Percentiles rank a stretch among this genome's conserved stretches.
Conservation (phyloP, 108 stramenopile genomes). For the Nitzschia palea region DNA sequence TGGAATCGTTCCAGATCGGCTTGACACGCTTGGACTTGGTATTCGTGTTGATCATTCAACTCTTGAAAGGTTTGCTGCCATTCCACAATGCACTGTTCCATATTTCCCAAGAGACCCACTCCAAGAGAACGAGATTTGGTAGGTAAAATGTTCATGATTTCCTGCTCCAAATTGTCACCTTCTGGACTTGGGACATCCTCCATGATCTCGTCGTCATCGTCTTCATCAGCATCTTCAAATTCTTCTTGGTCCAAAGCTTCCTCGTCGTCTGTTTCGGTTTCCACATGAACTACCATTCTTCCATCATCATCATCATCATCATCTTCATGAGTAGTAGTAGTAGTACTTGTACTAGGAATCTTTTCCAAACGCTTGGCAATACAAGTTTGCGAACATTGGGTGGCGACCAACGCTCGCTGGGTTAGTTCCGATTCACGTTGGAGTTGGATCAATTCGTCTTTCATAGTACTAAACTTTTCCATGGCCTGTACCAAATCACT, state of each 20-base stretch:
- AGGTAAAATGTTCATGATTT: not conserved
- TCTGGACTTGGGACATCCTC: not conserved
- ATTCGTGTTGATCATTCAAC: conserved; percentile 6
- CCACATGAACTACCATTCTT: not conserved
- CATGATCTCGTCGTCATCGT: not conserved
- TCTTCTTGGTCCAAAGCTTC: no score
- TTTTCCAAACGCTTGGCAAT: not conserved
- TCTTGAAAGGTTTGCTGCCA: conserved; percentile 7
- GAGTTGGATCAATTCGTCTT: not conserved
- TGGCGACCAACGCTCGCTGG: not conserved
- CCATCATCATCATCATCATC: not conserved
- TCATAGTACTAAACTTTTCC: not conserved
- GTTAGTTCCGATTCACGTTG: not conserved
- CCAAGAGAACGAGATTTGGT: not conserved
- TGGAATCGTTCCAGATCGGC: not conserved
- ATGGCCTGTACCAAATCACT: not conserved
- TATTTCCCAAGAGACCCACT: not conserved
- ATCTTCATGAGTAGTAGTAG: not conserved
- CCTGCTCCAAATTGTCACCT: not conserved
- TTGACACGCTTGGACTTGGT: conserved; percentile 5
- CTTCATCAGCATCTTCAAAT: not conserved
- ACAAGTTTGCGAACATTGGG: not conserved
- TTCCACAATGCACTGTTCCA: conserved; percentile 2
- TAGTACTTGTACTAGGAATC: not conserved
- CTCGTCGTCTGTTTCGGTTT: not conserved